Base-by-base conservation (phyloP, 148 eudicot species). In the Fagopyrum esculentum region DNA sequence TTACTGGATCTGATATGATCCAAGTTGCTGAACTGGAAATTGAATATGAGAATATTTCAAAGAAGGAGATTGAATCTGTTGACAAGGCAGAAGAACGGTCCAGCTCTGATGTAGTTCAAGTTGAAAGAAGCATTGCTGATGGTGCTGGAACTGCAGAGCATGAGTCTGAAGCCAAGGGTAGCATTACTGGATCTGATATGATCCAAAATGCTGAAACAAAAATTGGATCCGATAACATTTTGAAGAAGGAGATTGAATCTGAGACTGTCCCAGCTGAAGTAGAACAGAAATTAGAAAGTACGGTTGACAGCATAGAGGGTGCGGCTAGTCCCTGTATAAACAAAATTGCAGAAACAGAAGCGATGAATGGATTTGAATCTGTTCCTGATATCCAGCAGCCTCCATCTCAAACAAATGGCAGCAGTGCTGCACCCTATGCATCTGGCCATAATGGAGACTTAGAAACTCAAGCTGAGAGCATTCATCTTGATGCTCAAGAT, bases 391-490 rank as follows among this genome's bases (percentile, higher is more conserved):
- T 59, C 22, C 64, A 59, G 64, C 64, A 59, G 64, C 64, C 64
- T 59, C 35, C 64, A 59, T 59, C 64, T 59, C 64, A 59, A 19
- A 59, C 22, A 59, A 59, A 22, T 59, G 64, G 12, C 64, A 59
- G 9, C 64, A 59, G 35, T 59, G 22, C 22, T 59, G 64, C 3
- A 19, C 64, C 9, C 64, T 7, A 55, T n/a, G 7, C 22, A 55
- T 16, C 60, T 55, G 22, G 6, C 35, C 64, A 59, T 17, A 29
- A 19, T 40, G 46, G 26, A 4, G 48, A 43, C 13, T 40, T 40
- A 40, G 72, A 69, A 69, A 69, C 2, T 40, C 47, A 69, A 69
- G 47, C 47, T 69, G 77, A 79, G 69, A 77, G 45, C 51, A 73
- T 69, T 2, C 63, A 52, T 45, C 51, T 35, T 68, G 55, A 22